Base-by-base conservation (phyloP, 306 rosid genomes). In the Pyrus betulifolia region DNA sequence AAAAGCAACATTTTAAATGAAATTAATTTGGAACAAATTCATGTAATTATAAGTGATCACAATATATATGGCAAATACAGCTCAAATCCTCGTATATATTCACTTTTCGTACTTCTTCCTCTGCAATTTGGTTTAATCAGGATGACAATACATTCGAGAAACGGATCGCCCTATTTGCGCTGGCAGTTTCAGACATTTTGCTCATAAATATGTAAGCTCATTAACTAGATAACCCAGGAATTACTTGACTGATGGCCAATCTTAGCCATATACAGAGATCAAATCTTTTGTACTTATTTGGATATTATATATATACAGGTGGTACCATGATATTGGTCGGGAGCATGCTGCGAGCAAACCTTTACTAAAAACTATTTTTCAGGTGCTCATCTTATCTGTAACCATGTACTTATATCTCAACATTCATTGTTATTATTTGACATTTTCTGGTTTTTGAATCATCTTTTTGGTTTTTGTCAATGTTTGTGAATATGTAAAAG, bases 321-420 rank as follows among this genome's bases (percentile, higher is more conserved):
- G 98, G 98, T 94, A 96, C 80, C 94, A 91, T 85, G 98, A 94
- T 87, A 94, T 94, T 70, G 98, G 98, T 46, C 89, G 98, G 55
- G 97, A 94, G 79, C 97, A 88, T 30, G 98, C 98, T 79, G 96
- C 98, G 22, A 91, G 91, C 74, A 94, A 82, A 82, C 98, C 98
- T 75, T 92, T 94, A 77, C 81, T 94, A 31, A 94, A 90, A 85
- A 94, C 96, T 61, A 90, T 91, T 78, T 94, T 94, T 86, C 97
- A 91, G 98, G 98, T 94, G 71, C 61, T 9, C 11, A 9, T 59
- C n/a, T 54, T 54, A 4, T 1, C 38, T 33, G 38, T 15, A 59
- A 2, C 30, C 30, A 55, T 8, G 74, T 80, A 58, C 68, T 23
- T 72, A 33, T 80, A 14, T 59, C 66, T 76, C 77, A 60, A 57